Evolutionary conservation across 192 early-diverging fungal species (phyloP).

Genomic region (Coemansia guatemalensis): DNA sequence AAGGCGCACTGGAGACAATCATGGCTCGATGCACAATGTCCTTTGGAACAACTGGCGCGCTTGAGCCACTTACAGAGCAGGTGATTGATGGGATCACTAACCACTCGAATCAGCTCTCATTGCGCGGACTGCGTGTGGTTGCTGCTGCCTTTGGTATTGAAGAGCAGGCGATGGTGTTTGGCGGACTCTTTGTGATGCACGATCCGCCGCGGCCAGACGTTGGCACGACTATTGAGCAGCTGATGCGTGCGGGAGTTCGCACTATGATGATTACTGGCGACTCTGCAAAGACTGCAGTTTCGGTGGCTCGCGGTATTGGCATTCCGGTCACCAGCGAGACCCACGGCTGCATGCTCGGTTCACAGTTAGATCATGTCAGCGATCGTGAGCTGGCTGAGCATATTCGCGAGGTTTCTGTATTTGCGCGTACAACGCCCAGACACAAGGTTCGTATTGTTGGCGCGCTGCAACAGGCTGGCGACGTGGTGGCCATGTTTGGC

Average conservation of each 20-base stretch:
- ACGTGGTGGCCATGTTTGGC: constrained; percentile 94
- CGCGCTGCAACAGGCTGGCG: constrained; percentile 82
- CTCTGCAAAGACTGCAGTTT: constrained; percentile 84
- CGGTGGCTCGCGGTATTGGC: constrained; percentile 85
- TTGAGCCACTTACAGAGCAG: constrained; percentile 56
- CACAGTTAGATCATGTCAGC: constrained; percentile 67
- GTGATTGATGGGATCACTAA: constrained; percentile 60
- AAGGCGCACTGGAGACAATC: constrained; percentile 85
- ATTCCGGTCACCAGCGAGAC: constrained; percentile 59
- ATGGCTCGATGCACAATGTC: constrained; percentile 70
- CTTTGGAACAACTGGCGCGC: constrained; percentile 55
- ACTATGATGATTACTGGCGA: constrained; percentile 99
- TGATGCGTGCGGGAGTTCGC: constrained; percentile 79
- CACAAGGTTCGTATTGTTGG: constrained; percentile 93
- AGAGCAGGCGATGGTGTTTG: constrained; percentile 64
- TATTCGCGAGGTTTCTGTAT: constrained; percentile 64
- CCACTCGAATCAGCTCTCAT: constrained; percentile 68
- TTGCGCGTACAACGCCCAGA: constrained; percentile 79
- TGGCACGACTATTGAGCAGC: constrained; percentile 65
- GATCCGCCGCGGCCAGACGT: constrained; percentile 89
- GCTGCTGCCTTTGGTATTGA: constrained; percentile 73
- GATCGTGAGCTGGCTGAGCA: constrained; percentile 63
- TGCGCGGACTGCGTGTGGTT: constrained; percentile 83
- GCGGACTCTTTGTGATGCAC: constrained; percentile 83
- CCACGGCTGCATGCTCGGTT: constrained; percentile 67